Evolutionary conservation across 257 asterid species (phyloP), one percentile per base, ranked within the genome.

Genomic region (Petrea volubilis): DNA sequence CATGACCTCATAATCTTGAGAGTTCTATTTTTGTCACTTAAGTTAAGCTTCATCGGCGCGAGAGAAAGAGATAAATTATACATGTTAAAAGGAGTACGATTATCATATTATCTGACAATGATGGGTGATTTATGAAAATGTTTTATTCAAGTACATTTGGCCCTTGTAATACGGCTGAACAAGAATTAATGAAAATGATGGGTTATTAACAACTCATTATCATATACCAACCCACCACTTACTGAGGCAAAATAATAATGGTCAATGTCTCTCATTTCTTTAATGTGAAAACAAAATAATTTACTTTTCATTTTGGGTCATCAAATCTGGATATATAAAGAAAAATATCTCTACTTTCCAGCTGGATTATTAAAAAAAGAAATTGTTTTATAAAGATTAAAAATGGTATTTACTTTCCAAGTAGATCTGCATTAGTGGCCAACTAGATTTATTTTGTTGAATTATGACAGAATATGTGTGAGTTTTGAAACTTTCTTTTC

Each of bases 161-260:
- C 31, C 12, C 31, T 58, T 27, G 31, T 29, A 20, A 28, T 34
- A 24, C 67, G 64, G 70, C 33, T n/a, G 11, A n/a, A 58, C 21
- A 66, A 25, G 15, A 66, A 66, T 31, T 50, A 59, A 57, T 67
- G 70, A 74, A 38, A 67, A 36, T 59, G 74, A 49, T 67, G 68
- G 62, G 63, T 3, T 44, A 74, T 57, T 47, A 43, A 29, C 55
- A 23, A 47, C 6, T 44, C 7, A 73, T 47, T 31, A 11, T 34
- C 68, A 9, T 66, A 6, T 41, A 24, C 38, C 51, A 33, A 33
- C 46, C n/a, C n/a, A 62, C 63, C 63, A 64, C 7, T 14, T 17
- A 6, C 10, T 15, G 4, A 15, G 21, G 58, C 9, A 64, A 63
- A 71, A n/a, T n/a, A n/a, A 23, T 46, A 29, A 47, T 40, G 36